Conservation (phyloP, 2,329 filamentous ascomycete genomes). For the Nothopassalora personata region DNA sequence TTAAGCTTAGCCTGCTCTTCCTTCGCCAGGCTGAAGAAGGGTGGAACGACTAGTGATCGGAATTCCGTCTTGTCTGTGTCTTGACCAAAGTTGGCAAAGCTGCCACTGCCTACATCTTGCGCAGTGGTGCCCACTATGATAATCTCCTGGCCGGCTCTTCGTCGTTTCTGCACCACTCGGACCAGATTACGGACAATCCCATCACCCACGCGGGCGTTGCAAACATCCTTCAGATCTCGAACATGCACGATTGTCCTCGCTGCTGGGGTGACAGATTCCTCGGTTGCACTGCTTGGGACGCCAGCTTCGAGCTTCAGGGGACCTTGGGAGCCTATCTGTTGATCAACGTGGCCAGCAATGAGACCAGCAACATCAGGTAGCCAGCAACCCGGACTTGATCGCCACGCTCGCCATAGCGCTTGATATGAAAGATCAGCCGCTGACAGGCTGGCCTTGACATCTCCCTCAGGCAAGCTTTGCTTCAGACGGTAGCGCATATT, state of each 20-base stretch:
- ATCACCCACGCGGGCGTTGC: slow-evolving; percentile 61
- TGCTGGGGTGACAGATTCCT: background rate
- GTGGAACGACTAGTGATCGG: slow-evolving; percentile 52
- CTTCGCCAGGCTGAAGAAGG: slow-evolving; percentile 34
- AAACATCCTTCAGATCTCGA: slow-evolving; percentile 74
- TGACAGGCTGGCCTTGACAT: background rate
- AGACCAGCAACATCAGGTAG: slow-evolving; percentile 18
- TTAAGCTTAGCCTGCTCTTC: slow-evolving; percentile 12
- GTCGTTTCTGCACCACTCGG: slow-evolving; percentile 64
- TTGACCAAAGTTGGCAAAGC: slow-evolving; percentile 9
- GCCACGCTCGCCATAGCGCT: slow-evolving; percentile 18
- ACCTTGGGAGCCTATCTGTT: background rate
- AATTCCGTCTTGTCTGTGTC: slow-evolving; percentile 43
- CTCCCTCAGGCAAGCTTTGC: background rate
- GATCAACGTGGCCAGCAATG: slow-evolving; percentile 9
- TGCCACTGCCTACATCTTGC: slow-evolving; percentile 31
- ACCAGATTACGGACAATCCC: slow-evolving; percentile 66
- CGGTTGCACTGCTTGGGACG: background rate
- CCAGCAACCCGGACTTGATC: slow-evolving; percentile 19
- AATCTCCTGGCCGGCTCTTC: slow-evolving; percentile 65
- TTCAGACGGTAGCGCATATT: background rate
- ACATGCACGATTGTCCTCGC: slow-evolving; percentile 60
- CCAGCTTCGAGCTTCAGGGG: slow-evolving; percentile 4
- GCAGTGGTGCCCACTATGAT: slow-evolving; percentile 76
- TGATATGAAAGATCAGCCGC: slow-evolving; percentile 5